Percentiles rank a stretch among this genome's conserved stretches.
Evolutionary conservation across 495 filamentous ascomycete genomes (phyloP).

Genomic region (Podospora appendiculata): DNA sequence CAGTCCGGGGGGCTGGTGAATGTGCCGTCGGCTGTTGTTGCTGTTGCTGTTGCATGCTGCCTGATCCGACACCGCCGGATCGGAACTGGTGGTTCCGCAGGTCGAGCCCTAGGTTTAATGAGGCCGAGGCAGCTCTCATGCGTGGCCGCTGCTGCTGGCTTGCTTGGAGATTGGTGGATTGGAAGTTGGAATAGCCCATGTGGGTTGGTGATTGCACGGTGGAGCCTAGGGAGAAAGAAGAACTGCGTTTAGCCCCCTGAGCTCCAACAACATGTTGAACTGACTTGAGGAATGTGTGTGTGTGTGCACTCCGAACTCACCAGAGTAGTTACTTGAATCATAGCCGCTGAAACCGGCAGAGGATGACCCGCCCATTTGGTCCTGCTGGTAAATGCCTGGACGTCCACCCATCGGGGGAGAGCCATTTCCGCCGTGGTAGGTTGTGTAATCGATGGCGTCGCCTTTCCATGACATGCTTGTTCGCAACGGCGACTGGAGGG

Average conservation of each 20-base stretch:
- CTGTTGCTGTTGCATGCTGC: constrained; percentile 15
- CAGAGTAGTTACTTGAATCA: constrained; percentile 44
- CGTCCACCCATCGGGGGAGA: constrained; percentile 38
- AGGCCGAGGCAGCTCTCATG: constrained; percentile 40
- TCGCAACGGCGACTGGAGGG: constrained; percentile 49
- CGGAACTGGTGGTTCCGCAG: constrained; percentile 40
- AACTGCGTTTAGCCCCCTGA: not conserved
- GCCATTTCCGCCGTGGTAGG: constrained; percentile 30
- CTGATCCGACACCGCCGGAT: constrained; percentile 26
- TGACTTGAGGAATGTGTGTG: not conserved
- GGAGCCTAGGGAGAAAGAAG: constrained; percentile 23
- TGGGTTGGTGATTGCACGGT: constrained; percentile 41
- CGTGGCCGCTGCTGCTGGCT: constrained; percentile 35
- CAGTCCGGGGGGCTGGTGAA: constrained; percentile 26
- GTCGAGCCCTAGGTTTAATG: constrained; percentile 37
- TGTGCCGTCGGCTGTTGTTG: constrained; percentile 24
- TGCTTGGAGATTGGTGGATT: constrained; percentile 30
- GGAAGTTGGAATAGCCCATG: constrained; percentile 35
- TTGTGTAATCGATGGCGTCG: constrained; percentile 48
- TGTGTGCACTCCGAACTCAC: constrained; percentile 28
- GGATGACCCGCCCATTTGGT: constrained; percentile 16
- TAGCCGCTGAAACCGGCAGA: constrained; percentile 30
- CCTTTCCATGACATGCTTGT: constrained; percentile 57
- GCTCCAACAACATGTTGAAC: not conserved
- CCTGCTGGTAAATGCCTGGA: constrained; percentile 29